These are phyloP conservation scores for Pythium catenulatum DNA, from an alignment of 352 stramenopile genomes.

Conservation along the genomic window DNA sequence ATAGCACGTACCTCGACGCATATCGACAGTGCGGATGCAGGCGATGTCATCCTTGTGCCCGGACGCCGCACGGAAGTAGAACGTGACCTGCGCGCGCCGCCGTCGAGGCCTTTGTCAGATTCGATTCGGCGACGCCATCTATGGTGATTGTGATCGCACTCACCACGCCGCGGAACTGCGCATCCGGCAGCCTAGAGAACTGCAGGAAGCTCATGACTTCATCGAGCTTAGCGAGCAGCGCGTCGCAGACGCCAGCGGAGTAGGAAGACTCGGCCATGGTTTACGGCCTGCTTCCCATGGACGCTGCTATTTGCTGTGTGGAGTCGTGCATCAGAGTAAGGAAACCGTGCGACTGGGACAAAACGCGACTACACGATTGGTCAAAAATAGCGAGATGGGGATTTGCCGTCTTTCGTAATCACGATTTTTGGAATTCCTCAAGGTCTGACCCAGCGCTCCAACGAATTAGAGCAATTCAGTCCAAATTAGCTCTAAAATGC, in stretches of 20 bases:
- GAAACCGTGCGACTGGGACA: not conserved
- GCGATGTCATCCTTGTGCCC: slow-evolving; percentile 71
- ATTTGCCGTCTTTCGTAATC: not conserved
- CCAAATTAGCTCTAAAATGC: not conserved
- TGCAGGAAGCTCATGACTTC: slow-evolving; percentile 92
- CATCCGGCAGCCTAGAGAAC: slow-evolving; percentile 72
- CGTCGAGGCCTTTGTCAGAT: slow-evolving; percentile 51
- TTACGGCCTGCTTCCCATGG: slow-evolving; percentile 31
- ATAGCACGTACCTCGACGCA: slow-evolving; percentile 82
- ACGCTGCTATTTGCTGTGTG: slow-evolving; percentile 23
- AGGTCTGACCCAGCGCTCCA: not conserved
- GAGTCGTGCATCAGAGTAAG: not conserved
- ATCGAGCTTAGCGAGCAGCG: slow-evolving; percentile 86
- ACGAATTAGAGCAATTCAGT: not conserved
- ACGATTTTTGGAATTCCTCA: not conserved
- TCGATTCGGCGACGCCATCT: not conserved
- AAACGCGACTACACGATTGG: not conserved
- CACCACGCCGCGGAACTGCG: slow-evolving; percentile 81
- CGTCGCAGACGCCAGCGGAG: slow-evolving; percentile 71
- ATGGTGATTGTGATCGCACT: no score
- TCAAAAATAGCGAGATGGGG: no score
- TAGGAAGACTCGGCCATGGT: slow-evolving; percentile 42
- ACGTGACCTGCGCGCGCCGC: slow-evolving; percentile 93
- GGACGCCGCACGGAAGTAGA: slow-evolving; percentile 81
- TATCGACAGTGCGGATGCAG: slow-evolving; percentile 88